Percentiles rank a stretch among this genome's conserved stretches.
Evolutionary conservation across 2,329 filamentous ascomycete genomes (phyloP).

Genomic region (Thelonectria discophora): DNA sequence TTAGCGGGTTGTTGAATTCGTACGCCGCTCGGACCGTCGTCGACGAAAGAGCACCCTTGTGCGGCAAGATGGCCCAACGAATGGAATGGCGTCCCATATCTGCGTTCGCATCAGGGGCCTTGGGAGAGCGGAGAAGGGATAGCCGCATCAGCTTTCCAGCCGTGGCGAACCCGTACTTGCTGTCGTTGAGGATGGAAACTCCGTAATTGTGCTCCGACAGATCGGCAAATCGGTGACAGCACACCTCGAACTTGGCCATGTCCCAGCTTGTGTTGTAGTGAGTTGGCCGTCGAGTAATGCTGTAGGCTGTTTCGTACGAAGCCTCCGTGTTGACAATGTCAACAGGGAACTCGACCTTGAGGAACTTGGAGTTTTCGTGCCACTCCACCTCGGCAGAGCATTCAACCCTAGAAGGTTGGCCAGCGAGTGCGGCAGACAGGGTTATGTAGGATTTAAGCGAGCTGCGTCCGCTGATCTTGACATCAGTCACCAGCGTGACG

Average conservation of each 20-base stretch:
- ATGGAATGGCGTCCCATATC: slow-evolving; percentile 93
- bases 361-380: slow-evolving; percentile 96
- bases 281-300: slow-evolving; percentile 86
- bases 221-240: slow-evolving; percentile 94
- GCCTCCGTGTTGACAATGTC: slow-evolving; percentile 91
- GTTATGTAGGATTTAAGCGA: slow-evolving; percentile 88
- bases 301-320: slow-evolving; percentile 94
- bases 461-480: slow-evolving; percentile 86
- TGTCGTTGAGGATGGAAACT: slow-evolving; percentile 92
- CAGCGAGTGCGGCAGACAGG: slow-evolving; percentile 73
- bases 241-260: slow-evolving; percentile 98
- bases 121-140: slow-evolving; percentile 84
- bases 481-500: slow-evolving; percentile 84
- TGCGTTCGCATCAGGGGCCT: slow-evolving; percentile 91
- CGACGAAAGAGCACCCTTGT: slow-evolving; percentile 75
- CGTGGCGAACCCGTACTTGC: slow-evolving; percentile 95
- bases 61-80: slow-evolving; percentile 89
- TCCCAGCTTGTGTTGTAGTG: slow-evolving; percentile 99
- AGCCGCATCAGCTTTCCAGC: slow-evolving; percentile 89
- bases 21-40: slow-evolving; percentile 83
- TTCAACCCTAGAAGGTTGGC: slow-evolving; percentile 72
- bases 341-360: slow-evolving; percentile 98
- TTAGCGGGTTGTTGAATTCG: slow-evolving; percentile 88
- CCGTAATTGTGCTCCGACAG: slow-evolving; percentile 88
- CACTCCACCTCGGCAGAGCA: slow-evolving; percentile 91